These are phyloP conservation scores for Magnolia officinalis DNA, from an alignment of 164 flowering plant species.

Conservation along the genomic window DNA sequence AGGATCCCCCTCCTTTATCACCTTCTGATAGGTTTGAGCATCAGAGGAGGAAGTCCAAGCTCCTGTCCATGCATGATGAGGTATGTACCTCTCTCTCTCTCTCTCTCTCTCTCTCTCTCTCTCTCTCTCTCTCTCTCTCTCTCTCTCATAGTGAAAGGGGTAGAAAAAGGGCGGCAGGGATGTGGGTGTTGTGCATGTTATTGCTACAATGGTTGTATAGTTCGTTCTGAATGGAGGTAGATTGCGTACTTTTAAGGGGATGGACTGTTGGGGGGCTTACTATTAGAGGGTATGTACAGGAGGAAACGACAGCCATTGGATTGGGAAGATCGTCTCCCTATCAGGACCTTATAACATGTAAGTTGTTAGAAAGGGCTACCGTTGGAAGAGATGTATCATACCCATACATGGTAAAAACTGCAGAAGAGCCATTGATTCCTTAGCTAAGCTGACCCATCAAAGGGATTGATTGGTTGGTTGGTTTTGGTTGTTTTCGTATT, in stretches of 20 bases:
- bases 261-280: neutral
- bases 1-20: conserved; percentile 59
- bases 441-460: neutral
- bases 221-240: neutral
- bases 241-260: neutral
- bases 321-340: conserved; percentile 13
- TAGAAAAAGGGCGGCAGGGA: neutral
- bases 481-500: neutral
- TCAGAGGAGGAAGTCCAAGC: conserved; percentile 90
- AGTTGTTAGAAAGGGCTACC: conserved; percentile 15
- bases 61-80: conserved; percentile 92
- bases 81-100: conserved; percentile 40
- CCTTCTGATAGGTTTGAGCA: conserved; percentile 78
- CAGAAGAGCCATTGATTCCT: conserved; percentile 8
- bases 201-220: neutral
- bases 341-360: conserved; percentile 3
- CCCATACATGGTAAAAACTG: conserved; percentile 11
- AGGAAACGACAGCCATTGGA: conserved; percentile 8
- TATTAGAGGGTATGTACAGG: conserved; percentile 9
- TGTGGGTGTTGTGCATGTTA: conserved; percentile 1
- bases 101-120: neutral
- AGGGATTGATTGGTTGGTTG: neutral
- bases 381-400: conserved; percentile 11
- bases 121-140: neutral
- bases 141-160: neutral